Base-by-base conservation (phyloP, 1,284 basidiomycete genomes). In the Thelephora terrestris region DNA sequence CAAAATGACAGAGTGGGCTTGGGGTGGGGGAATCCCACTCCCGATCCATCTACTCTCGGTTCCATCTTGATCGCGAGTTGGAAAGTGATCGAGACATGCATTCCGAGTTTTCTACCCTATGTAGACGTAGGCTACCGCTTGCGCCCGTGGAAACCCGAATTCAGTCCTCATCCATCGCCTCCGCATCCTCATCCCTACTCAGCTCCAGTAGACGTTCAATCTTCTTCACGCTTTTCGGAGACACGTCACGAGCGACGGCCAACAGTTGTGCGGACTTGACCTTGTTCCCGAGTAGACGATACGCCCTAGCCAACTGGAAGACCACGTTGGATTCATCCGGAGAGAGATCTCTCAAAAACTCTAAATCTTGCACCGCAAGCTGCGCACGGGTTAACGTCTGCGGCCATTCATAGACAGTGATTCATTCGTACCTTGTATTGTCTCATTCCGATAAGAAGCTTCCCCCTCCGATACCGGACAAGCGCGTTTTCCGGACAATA, bases 271-370 rank as follows among this genome's bases (percentile, higher is more conserved):
- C 85, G 42, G 87, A 81, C 64, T 85, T 83, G n/a, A 78, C 72
- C 54, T 79, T 79, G 63, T 89, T 72, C 23, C 88, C 89, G 47
- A 85, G 67, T 54, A 88, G 72, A 44, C 89, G 78, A 62, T 93
- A 94, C 53, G 85, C 85, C 67, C 87, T 89, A 29, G 91, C 93
- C n/a, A 97, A 78, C 64, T 95, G 83, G 75, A 94, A 94, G 53
- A 93, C 81, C 47, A 97, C 87, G 67, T 95, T 94, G 50, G 91
- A 86, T 71, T 97, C 93, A 62, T 93, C 90, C 10, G 93, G 91
- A 27, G 91, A 87, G 50, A 78, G 72, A 59, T 80, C 81, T 54
- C 81, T 75, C 44, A 97, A 76, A 49, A 75, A 71, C 65, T 90
- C 81, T 55, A 97, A 75, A 61, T 91, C 88, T 52, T 74, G 64